Evolutionary conservation across 2,329 filamentous ascomycete species (phyloP).

Genomic region (Arthrobotrys musiformis): DNA sequence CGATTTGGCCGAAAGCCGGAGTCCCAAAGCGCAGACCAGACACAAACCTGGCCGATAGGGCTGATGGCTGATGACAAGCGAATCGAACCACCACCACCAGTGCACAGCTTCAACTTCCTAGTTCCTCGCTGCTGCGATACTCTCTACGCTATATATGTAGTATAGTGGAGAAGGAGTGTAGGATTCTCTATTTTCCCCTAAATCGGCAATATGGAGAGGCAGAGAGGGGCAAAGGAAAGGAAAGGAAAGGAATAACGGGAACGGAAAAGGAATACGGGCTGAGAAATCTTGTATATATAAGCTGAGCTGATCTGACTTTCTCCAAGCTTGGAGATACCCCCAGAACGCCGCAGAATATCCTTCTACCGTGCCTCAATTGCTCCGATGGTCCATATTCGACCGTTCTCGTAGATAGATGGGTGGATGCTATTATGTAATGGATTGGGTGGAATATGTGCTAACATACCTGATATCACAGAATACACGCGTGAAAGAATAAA

Average conservation of each 20-base stretch:
- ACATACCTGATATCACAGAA: no score
- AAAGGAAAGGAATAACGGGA: neutral
- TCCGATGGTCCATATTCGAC: neutral
- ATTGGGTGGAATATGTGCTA: no score
- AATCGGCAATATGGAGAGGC: no score
- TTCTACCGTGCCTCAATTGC: slow-evolving; percentile 1
- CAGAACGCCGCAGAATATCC: neutral
- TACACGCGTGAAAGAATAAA: no score
- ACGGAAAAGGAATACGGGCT: slow-evolving; percentile 1
- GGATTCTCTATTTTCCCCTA: neutral
- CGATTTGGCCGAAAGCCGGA: no score
- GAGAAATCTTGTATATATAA: neutral
- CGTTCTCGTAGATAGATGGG: neutral
- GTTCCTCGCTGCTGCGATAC: neutral
- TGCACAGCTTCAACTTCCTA: neutral
- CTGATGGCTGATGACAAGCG: slow-evolving; percentile 11
- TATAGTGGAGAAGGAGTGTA: no score
- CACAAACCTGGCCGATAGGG: neutral
- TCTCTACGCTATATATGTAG: no score
- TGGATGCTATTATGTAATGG: neutral
- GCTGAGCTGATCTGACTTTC: neutral
- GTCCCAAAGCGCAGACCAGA: no score
- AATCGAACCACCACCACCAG: neutral
- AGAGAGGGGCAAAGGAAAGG: no score
- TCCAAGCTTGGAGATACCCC: neutral